A percentile compares a stretch with the other conserved stretches of the same genome.
phyloP scores from a whole-genome alignment of 2,329 filamentous ascomycete genomes.

The Fusarium compactum region DNA sequence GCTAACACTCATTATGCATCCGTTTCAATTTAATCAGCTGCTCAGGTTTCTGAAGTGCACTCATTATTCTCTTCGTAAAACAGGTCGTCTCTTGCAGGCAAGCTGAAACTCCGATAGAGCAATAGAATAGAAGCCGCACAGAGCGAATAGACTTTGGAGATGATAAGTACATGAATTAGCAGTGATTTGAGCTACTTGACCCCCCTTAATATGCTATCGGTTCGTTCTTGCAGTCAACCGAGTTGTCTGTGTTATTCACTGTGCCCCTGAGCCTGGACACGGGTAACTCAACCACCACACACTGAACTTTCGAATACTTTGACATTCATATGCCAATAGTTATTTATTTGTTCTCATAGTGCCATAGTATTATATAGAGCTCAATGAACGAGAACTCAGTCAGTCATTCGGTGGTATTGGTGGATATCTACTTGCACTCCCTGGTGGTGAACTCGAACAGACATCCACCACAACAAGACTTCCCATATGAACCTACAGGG shows the following conservation, averaged over 20 bases:
- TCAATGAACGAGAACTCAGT: background rate
- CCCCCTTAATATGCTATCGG: background rate
- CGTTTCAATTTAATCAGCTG: no score
- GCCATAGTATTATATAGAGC: accelerated
- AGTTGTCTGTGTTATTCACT: background rate
- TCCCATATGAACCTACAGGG: background rate
- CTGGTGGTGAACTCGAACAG: background rate
- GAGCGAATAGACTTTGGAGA: background rate
- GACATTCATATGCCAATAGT: background rate
- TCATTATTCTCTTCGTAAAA: background rate
- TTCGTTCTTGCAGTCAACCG: accelerated
- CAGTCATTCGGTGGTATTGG: background rate
- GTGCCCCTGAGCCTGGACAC: no score
- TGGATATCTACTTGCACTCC: background rate
- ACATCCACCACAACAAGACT: background rate
- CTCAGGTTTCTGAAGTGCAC: background rate
- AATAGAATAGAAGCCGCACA: background rate
- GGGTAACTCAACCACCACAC: background rate
- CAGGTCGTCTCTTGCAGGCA: background rate
- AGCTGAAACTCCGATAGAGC: background rate
- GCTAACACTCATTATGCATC: no score
- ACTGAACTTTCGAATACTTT: background rate
- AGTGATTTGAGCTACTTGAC: accelerated
- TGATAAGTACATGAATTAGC: background rate
- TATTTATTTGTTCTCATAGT: background rate